Conservation (phyloP, 2,329 filamentous ascomycete species). For the Rugonectria rugulosa region DNA sequence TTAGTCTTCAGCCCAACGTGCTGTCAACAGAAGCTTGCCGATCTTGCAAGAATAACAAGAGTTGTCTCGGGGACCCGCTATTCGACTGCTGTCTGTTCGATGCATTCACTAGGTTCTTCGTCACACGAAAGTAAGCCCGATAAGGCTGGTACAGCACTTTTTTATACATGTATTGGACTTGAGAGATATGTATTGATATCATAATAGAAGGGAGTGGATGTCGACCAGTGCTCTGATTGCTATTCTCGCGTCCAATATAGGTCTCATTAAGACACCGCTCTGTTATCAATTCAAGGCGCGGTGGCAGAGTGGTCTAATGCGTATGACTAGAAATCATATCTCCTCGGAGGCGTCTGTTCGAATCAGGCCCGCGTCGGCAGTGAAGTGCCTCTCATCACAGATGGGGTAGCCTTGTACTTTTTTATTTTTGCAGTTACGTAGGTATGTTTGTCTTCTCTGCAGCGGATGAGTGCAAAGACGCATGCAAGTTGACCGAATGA, state of each 20-base stretch:
- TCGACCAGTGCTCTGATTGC: too few relatives aligned
- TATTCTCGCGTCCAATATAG: not conserved
- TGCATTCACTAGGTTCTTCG: too few relatives aligned
- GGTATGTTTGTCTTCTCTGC: not conserved
- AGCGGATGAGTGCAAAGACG: too few relatives aligned
- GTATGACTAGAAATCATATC: slow-evolving; percentile 5
- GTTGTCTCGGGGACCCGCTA: too few relatives aligned
- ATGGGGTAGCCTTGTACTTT: not conserved
- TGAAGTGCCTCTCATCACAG: not conserved
- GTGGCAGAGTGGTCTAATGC: slow-evolving; percentile 5
- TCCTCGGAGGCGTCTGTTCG: slow-evolving; percentile 3
- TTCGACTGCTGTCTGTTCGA: not conserved
- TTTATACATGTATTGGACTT: too few relatives aligned
- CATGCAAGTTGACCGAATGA: too few relatives aligned
- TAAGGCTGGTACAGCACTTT: too few relatives aligned
- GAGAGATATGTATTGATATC: too few relatives aligned
- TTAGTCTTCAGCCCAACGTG: not conserved
- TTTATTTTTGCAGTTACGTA: not conserved
- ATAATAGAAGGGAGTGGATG: too few relatives aligned
- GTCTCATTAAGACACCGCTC: not conserved
- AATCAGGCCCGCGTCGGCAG: slow-evolving; percentile 1
- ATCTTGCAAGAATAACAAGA: not conserved
- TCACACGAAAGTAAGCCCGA: too few relatives aligned
- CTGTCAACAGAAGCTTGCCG: not conserved
- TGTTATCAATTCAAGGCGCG: not conserved